Conservation (phyloP, 2,329 filamentous ascomycete species). For the Sporothrix inflata region DNA sequence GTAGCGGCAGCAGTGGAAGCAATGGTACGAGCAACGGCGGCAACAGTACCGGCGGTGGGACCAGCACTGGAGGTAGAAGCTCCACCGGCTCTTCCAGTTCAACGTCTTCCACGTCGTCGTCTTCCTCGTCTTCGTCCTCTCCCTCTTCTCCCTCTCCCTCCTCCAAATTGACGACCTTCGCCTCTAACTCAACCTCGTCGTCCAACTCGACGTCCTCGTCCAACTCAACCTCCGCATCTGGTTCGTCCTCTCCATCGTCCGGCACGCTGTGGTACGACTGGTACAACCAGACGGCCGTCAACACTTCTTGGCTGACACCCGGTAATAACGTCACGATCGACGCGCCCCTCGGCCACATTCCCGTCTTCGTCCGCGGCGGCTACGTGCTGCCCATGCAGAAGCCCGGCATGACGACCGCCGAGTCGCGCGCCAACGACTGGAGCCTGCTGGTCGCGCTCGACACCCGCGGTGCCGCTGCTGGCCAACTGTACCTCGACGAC, state of each 20-base stretch:
- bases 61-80: background rate
- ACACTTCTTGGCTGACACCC: slow-evolving; percentile 36
- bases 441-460: slow-evolving; percentile 66
- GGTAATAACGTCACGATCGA: slow-evolving; percentile 48
- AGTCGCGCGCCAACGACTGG: slow-evolving; percentile 67
- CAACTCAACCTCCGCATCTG: background rate
- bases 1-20: background rate
- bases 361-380: slow-evolving; percentile 71
- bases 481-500: slow-evolving; percentile 73
- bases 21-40: slow-evolving; percentile 1
- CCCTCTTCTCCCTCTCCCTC: background rate
- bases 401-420: slow-evolving; percentile 67
- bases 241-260: background rate
- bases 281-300: slow-evolving; percentile 67
- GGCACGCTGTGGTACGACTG: slow-evolving; percentile 73
- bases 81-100: background rate
- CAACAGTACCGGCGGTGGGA: background rate
- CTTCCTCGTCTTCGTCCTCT: background rate
- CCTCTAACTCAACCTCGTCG: background rate
- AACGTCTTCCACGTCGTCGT: background rate
- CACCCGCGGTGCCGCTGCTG: slow-evolving; percentile 57
- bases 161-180: slow-evolving; percentile 1
- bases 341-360: slow-evolving; percentile 67
- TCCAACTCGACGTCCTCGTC: slow-evolving; percentile 2
- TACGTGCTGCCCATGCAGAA: slow-evolving; percentile 69